Conservation (phyloP, 371 early-diverging fungal species). For the Lichtheimia ramosa region DNA sequence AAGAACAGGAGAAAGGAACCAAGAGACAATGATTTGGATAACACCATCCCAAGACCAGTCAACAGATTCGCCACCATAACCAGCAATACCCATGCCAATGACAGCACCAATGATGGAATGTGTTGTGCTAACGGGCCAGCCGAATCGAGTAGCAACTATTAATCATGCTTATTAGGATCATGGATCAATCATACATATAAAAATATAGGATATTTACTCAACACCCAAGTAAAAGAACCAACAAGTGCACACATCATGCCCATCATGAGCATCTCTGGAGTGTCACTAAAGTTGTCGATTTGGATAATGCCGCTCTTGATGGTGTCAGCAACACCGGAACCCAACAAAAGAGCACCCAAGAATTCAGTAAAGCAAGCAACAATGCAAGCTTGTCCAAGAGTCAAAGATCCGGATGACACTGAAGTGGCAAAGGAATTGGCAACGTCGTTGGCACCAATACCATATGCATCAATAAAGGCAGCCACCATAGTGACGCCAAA, state of each 20-base stretch:
- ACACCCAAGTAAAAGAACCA: constrained; percentile 77
- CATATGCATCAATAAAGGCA: constrained; percentile 62
- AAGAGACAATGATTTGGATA: constrained; percentile 72
- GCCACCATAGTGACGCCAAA: constrained; percentile 72
- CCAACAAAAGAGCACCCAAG: constrained; percentile 80
- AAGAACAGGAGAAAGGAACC: constrained; percentile 75
- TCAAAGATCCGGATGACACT: constrained; percentile 80
- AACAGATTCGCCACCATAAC: constrained; percentile 66
- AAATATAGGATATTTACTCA: constrained; percentile 16
- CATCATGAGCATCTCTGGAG: constrained; percentile 79
- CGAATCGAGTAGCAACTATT: constrained; percentile 57
- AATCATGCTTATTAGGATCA: not conserved
- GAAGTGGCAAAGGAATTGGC: constrained; percentile 91
- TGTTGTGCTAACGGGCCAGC: constrained; percentile 63
- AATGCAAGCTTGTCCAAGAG: constrained; percentile 68
- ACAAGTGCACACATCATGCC: constrained; percentile 83
- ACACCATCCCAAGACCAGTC: constrained; percentile 76
- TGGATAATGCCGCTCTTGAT: constrained; percentile 75
- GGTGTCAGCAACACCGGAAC: constrained; percentile 74
- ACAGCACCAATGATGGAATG: constrained; percentile 82
- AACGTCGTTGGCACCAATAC: constrained; percentile 91
- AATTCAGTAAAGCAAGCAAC: constrained; percentile 89
- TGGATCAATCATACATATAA: too few species aligned
- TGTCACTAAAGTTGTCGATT: constrained; percentile 41
- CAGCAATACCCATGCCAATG: constrained; percentile 77